phyloP scores from a whole-genome alignment of 345 rosid genomes.

The Sisymbrium altissimum region DNA sequence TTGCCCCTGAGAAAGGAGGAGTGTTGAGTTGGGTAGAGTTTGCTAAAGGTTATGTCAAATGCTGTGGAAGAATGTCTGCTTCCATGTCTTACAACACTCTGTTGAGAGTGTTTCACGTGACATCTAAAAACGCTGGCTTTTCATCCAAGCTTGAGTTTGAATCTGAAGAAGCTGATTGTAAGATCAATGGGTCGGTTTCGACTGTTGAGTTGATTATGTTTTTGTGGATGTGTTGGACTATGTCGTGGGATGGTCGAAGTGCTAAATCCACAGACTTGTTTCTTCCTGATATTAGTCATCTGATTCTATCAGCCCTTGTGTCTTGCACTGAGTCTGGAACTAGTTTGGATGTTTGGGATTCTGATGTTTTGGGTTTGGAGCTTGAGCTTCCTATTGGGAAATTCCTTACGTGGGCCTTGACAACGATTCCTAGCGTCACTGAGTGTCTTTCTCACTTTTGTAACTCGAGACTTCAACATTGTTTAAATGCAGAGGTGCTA shows the following conservation, averaged over 20 bases:
- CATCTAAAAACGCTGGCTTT: slow-evolving; percentile 43
- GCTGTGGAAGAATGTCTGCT: slow-evolving; percentile 74
- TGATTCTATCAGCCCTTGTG: slow-evolving; percentile 60
- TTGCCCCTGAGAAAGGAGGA: slow-evolving; percentile 47
- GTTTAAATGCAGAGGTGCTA: slow-evolving; percentile 41
- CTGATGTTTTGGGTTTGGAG: slow-evolving; percentile 44
- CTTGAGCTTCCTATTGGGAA: slow-evolving; percentile 60
- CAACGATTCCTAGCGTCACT: slow-evolving; percentile 52
- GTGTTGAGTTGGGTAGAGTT: slow-evolving; percentile 70
- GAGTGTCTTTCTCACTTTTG: slow-evolving; percentile 63
- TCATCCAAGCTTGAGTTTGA: slow-evolving; percentile 60
- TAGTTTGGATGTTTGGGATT: slow-evolving; percentile 55
- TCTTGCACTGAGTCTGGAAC: slow-evolving; percentile 52
- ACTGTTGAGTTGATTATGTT: slow-evolving; percentile 52
- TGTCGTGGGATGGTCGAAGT: slow-evolving; percentile 55
- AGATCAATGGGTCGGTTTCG: slow-evolving; percentile 51
- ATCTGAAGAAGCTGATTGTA: slow-evolving; percentile 57
- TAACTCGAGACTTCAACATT: slow-evolving; percentile 45
- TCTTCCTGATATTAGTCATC: slow-evolving; percentile 62
- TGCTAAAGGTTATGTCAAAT: slow-evolving; percentile 67
- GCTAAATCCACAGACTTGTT: slow-evolving; percentile 23
- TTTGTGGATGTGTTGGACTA: slow-evolving; percentile 73
- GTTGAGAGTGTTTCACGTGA: slow-evolving; percentile 48
- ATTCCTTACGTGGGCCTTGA: slow-evolving; percentile 62
- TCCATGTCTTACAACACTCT: slow-evolving; percentile 47